Percentiles rank a stretch among this genome's conserved stretches.
Conservation (phyloP, 2,329 filamentous ascomycete genomes). For the Parascedosporium putredinis region DNA sequence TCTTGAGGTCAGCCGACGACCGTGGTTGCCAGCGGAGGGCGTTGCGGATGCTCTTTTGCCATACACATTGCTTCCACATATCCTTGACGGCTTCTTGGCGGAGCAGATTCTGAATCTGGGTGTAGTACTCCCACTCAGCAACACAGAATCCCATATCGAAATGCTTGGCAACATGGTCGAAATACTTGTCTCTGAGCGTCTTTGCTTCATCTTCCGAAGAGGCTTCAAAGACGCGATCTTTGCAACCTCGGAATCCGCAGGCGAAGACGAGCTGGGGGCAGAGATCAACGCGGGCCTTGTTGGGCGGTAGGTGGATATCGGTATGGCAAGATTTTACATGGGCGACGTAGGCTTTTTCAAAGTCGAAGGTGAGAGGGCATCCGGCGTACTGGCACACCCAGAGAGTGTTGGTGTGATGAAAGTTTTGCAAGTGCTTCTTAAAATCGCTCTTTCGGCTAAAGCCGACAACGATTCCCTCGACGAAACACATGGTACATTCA, state of each 20-base stretch:
- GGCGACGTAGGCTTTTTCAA: constrained; percentile 32
- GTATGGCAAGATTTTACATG: constrained; percentile 33
- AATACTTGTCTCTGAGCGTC: constrained; percentile 30
- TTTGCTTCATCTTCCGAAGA: constrained; percentile 24
- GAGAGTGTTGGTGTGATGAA: constrained; percentile 30
- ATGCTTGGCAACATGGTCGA: constrained; percentile 36
- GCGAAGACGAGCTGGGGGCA: constrained; percentile 34
- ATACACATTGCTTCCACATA: constrained; percentile 34
- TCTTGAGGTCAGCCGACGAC: constrained; percentile 31
- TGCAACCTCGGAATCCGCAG: constrained; percentile 31
- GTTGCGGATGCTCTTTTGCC: constrained; percentile 32
- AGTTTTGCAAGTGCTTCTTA: constrained; percentile 38
- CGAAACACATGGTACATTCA: constrained; percentile 34
- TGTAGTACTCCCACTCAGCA: constrained; percentile 31
- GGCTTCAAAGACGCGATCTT: constrained; percentile 32
- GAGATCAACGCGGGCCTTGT: constrained; percentile 28
- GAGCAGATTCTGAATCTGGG: constrained; percentile 33
- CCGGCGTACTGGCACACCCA: constrained; percentile 32
- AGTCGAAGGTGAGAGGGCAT: constrained; percentile 32
- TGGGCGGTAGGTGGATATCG: constrained; percentile 29
- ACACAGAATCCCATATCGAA: constrained; percentile 32
- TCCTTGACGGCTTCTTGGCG: constrained; percentile 31
- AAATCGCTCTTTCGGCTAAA: constrained; percentile 37
- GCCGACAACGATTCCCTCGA: constrained; percentile 33
- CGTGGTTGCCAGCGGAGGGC: constrained; percentile 29